These are phyloP conservation scores for Pichia sp. DNA, from an alignment of 1,139 yeast species.

Conservation along the genomic window DNA sequence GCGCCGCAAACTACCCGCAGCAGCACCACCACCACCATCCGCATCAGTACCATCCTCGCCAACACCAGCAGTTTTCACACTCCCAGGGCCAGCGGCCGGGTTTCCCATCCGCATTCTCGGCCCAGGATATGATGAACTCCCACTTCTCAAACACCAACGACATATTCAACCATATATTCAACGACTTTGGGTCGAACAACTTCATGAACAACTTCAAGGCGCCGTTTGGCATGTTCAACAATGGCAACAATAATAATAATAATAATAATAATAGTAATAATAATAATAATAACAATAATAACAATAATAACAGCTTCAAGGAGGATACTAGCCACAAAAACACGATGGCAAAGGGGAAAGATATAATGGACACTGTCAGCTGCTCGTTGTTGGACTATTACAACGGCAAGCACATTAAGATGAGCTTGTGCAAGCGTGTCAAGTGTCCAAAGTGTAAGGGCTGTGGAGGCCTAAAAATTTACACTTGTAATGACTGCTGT, in stretches of 20 bases:
- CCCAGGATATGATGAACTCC: constrained; percentile 1
- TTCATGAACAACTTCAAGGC: constrained; percentile 7
- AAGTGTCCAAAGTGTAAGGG: constrained; percentile 43
- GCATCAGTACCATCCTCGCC: neutral
- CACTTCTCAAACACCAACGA: constrained; percentile 2
- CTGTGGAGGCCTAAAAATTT: constrained; percentile 36
- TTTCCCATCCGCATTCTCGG: neutral
- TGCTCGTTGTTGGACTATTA: constrained; percentile 47
- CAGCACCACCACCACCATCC: too few relatives aligned
- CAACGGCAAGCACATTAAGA: constrained; percentile 43
- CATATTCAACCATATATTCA: constrained; percentile 10
- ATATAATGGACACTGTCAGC: constrained; percentile 43
- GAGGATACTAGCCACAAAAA: neutral
- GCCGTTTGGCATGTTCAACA: constrained; percentile 1
- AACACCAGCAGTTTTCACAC: too few relatives aligned
- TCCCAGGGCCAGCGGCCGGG: neutral
- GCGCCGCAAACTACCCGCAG: neutral
- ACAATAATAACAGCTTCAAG: neutral
- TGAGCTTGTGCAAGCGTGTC: constrained; percentile 41
- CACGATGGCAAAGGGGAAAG: constrained; percentile 36
- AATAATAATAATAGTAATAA: constrained; percentile 5
- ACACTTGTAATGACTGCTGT: constrained; percentile 35
- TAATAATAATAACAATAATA: neutral
- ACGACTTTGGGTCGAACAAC: constrained; percentile 1
- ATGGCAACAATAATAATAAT: neutral